Conservation (phyloP, 1,139 yeast species). For the Candida labiduridarum region DNA sequence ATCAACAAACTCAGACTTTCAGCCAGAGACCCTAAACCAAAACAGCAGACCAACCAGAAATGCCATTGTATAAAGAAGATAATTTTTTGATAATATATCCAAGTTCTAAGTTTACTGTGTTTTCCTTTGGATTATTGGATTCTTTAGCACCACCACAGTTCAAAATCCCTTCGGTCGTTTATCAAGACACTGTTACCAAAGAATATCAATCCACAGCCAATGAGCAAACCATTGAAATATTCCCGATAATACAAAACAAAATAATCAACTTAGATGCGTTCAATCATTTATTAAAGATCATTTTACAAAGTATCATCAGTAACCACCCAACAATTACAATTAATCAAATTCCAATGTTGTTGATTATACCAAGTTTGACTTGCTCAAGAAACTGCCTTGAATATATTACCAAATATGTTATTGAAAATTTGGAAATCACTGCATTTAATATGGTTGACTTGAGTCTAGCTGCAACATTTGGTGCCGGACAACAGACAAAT, state of each 20-base stretch:
- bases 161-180: constrained; percentile 76
- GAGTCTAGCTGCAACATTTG: constrained; percentile 73
- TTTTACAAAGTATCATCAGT: constrained; percentile 58
- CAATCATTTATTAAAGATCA: constrained; percentile 62
- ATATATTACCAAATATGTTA: constrained; percentile 68
- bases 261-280: constrained; percentile 73
- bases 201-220: constrained; percentile 39
- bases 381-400: constrained; percentile 77
- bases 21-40: not conserved
- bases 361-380: constrained; percentile 62
- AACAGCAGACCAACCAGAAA: constrained; percentile 16
- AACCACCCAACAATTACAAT: constrained; percentile 53
- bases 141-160: constrained; percentile 75
- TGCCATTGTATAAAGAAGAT: constrained; percentile 67
- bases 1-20: not conserved
- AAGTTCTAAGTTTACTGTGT: constrained; percentile 75
- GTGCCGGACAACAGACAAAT: constrained; percentile 60
- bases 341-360: constrained; percentile 49
- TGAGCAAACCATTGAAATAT: constrained; percentile 41
- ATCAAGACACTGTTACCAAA: constrained; percentile 48
- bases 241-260: constrained; percentile 65
- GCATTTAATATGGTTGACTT: constrained; percentile 73
- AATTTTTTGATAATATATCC: constrained; percentile 71
- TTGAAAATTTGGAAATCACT: constrained; percentile 72
- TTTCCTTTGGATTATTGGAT: constrained; percentile 82